phyloP scores from a whole-genome alignment of 73 alveolate species.

The Paramecium pentaurelia region DNA sequence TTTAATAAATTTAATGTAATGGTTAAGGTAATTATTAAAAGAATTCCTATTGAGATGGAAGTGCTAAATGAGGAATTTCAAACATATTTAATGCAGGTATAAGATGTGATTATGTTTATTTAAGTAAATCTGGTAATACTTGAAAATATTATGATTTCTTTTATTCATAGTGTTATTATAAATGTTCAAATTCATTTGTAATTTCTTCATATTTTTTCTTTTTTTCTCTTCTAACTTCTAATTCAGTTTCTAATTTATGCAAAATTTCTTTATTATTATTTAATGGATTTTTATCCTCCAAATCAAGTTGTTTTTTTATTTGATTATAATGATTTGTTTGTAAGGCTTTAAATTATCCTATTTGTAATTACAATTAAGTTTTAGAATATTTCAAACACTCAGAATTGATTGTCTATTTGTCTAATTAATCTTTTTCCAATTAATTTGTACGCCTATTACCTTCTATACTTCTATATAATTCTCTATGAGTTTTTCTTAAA shows the following conservation, averaged over 20 bases:
- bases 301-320: not conserved
- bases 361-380: not conserved
- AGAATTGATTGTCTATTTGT: not conserved
- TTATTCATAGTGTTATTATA: not conserved
- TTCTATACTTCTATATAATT: not conserved
- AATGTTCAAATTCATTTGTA: not conserved
- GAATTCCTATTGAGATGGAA: not conserved
- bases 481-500: constrained; percentile 36
- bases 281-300: constrained; percentile 2
- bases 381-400: not conserved
- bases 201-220: constrained; percentile 21
- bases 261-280: not conserved
- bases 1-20: not conserved
- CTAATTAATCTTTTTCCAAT: constrained; percentile 14
- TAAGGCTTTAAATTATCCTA: not conserved
- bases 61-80: constrained; percentile 18
- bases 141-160: not conserved
- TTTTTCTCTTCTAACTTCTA: constrained; percentile 20
- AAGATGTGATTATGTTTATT: not conserved
- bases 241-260: not conserved
- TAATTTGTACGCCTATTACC: not conserved
- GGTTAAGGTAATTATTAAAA: not conserved
- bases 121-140: not conserved
- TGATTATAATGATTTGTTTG: not conserved
- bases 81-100: not conserved